Base-by-base conservation (phyloP, 78 protist species). In the Isochrysis galbana region DNA sequence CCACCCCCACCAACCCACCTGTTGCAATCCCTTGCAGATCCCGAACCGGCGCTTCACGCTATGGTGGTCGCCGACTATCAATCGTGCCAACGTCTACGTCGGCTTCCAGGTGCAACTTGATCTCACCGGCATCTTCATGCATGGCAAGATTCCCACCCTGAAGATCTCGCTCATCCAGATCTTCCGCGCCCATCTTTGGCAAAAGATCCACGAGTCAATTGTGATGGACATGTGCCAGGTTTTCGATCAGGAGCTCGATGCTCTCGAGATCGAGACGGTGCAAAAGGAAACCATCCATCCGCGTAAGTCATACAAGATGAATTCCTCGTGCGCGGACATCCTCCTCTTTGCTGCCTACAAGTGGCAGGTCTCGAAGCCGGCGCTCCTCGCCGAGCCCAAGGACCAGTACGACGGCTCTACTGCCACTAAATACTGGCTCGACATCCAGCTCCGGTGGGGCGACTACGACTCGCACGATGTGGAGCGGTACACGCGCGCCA, bases 41-140 rank as follows among this genome's bases (percentile, higher is more conserved):
- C 99, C 99, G 69, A 99, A 99, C 96, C 96, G 99, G 11, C 97
- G 99, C 51, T 99, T 99, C 95, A 99, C 99, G 45, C 97, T 99
- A 48, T 99, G 99, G 99, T 99, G 99, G 99, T 98, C 99, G 55
- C 99, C 99, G 61, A 99, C 99, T n/a, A 99, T 99, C 98, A 99
- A 99, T 92, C 94, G 99, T 45, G 98, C 99, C 90, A 98, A 98
- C 93, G 99, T 99, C 14, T 99, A 99, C 96, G 99, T 98, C 39
- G 99, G 99, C 51, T 99, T 97, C 98, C 98, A 97, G 61, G 99
- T 99, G 90, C 99, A 99, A 95, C 96, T 99, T 38, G 99, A 99
- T 55, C 93, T 99, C 48, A 99, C 99, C 1, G 99, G 99, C 93
- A 99, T 99, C 90, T 98, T 98, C 96, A 98, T 99, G 99, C 99